Conservation (phyloP, 225 moss, liverwort and hornwort species). For the Anthoceros angustus region DNA sequence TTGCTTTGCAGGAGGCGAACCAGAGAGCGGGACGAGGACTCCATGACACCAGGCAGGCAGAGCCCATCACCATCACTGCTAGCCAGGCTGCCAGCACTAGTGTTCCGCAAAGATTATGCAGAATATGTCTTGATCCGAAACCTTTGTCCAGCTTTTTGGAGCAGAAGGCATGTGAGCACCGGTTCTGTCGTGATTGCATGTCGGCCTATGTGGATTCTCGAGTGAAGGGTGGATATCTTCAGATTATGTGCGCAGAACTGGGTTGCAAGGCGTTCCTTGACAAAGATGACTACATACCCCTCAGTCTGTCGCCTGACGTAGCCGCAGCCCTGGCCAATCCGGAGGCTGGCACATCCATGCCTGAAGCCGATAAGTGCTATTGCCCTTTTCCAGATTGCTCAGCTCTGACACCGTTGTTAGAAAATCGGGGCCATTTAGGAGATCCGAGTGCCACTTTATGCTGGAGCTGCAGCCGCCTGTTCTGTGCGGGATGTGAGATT, state of each 20-base stretch:
- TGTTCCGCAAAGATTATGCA: neutral
- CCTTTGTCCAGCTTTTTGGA: neutral
- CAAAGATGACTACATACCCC: neutral
- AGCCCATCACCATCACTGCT: neutral
- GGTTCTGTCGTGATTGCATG: neutral
- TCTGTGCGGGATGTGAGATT: neutral
- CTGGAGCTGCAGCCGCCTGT: neutral
- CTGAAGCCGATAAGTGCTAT: neutral
- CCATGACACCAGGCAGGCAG: neutral
- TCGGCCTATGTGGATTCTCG: neutral
- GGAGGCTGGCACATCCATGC: neutral
- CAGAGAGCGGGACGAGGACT: neutral
- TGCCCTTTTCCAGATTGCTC: neutral
- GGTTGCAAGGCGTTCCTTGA: neutral
- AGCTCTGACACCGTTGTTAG: neutral
- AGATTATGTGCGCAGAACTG: neutral
- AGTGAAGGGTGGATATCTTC: neutral
- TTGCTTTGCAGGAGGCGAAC: neutral
- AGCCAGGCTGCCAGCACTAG: neutral
- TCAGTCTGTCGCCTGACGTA: neutral
- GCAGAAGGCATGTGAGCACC: neutral
- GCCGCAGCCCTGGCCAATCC: neutral
- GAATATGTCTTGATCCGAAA: neutral
- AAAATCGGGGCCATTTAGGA: neutral
- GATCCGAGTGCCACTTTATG: neutral